Evolutionary conservation across 1,284 basidiomycete genomes (phyloP).

Genomic region (Apiotrichum sp.): DNA sequence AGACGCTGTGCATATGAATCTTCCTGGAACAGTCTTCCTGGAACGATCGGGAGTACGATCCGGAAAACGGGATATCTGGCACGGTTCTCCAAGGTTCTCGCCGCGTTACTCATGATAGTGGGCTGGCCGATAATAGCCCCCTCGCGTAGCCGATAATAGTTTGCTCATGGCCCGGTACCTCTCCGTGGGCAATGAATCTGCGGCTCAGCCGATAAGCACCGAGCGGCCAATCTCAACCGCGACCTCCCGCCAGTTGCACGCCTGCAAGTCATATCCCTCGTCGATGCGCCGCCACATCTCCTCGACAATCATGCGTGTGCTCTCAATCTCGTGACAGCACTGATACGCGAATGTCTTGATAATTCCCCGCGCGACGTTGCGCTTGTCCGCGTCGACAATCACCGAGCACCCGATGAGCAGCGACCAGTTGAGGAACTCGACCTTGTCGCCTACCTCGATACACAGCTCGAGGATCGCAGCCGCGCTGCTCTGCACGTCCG

Average conservation of each 20-base stretch:
- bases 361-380: slow-evolving; percentile 25
- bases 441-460: slow-evolving; percentile 33
- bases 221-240: slow-evolving; percentile 33
- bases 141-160: too few species aligned
- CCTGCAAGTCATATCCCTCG: slow-evolving; percentile 24
- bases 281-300: slow-evolving; percentile 40
- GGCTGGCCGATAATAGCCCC: too few species aligned
- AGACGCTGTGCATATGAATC: too few species aligned
- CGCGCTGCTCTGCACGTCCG: slow-evolving; percentile 27
- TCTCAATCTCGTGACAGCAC: slow-evolving; percentile 35
- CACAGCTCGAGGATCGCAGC: slow-evolving; percentile 30
- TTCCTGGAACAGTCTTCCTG: too few species aligned
- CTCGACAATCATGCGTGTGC: slow-evolving; percentile 25
- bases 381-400: slow-evolving; percentile 16
- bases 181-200: too few species aligned
- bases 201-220: slow-evolving; percentile 23
- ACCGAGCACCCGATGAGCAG: slow-evolving; percentile 31
- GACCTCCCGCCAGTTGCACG: slow-evolving; percentile 33
- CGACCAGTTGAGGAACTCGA: slow-evolving; percentile 42
- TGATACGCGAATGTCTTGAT: slow-evolving; percentile 36
- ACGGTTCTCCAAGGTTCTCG: too few species aligned
- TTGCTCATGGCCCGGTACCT: too few species aligned
- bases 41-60: too few species aligned
- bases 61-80: too few species aligned
- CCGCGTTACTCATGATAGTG: too few species aligned